These are phyloP conservation scores for Gynandropsis gynandra DNA, from an alignment of 345 rosid species.

Conservation along the genomic window DNA sequence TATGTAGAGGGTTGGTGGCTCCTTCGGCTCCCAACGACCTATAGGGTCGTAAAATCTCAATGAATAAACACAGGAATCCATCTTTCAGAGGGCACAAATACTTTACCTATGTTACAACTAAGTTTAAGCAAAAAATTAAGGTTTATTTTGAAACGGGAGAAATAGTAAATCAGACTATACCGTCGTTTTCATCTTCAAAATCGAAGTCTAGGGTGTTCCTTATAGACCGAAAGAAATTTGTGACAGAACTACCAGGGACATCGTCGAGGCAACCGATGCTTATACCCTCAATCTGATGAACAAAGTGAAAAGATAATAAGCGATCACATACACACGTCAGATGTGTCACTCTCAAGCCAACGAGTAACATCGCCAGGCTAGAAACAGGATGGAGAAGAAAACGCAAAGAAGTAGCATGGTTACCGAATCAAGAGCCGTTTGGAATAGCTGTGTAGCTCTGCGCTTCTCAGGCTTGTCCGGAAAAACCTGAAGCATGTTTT, in stretches of 20 bases:
- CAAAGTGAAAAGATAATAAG: slow-evolving; percentile 25
- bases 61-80: slow-evolving; percentile 3
- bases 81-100: not conserved
- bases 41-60: slow-evolving; percentile 21
- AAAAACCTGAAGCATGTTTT: slow-evolving; percentile 52
- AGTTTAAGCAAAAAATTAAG: no score
- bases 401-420: not conserved
- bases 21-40: slow-evolving; percentile 73
- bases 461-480: slow-evolving; percentile 88
- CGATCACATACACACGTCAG: no score
- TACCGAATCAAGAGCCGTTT: slow-evolving; percentile 77
- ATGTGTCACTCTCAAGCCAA: no score
- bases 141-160: slow-evolving; percentile 3
- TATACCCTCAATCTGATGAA: slow-evolving; percentile 70
- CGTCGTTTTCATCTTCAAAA: slow-evolving; percentile 87
- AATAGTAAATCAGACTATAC: slow-evolving; percentile 29
- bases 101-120: no score
- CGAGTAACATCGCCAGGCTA: no score
- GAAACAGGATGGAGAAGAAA: no score
- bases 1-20: slow-evolving; percentile 73
- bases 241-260: slow-evolving; percentile 53
- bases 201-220: slow-evolving; percentile 90
- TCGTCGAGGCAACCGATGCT: slow-evolving; percentile 75
- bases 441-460: slow-evolving; percentile 66
- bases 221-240: slow-evolving; percentile 75